phyloP scores from a whole-genome alignment of 148 eudicot genomes.

The Silene latifolia region DNA sequence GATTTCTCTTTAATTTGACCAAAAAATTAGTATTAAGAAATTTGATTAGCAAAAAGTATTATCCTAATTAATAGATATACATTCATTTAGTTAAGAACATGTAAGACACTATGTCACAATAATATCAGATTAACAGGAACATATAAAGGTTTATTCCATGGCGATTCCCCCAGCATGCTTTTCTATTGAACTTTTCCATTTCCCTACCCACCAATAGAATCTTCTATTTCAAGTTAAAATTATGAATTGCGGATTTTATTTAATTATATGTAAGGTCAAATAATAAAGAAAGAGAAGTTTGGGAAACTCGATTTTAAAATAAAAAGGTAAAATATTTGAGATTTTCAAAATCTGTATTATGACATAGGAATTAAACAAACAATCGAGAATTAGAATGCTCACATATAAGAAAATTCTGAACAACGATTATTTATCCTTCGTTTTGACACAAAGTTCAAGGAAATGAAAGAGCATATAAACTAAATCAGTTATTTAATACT shows the following conservation, averaged over 20 bases:
- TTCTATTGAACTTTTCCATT: slow-evolving; percentile 17
- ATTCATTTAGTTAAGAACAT: slow-evolving; percentile 26
- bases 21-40: slow-evolving; percentile 13
- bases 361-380: too few relatives aligned
- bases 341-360: too few relatives aligned
- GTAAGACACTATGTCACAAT: slow-evolving; percentile 31
- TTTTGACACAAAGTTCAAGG: too few relatives aligned
- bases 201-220: slow-evolving; percentile 9
- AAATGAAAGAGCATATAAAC: too few relatives aligned
- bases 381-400: too few relatives aligned
- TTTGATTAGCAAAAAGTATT: slow-evolving; percentile 11
- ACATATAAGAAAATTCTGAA: too few relatives aligned
- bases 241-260: neutral
- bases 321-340: too few relatives aligned
- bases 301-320: too few relatives aligned
- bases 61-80: slow-evolving; percentile 2
- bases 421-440: too few relatives aligned
- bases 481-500: too few relatives aligned
- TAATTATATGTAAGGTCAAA: slow-evolving; percentile 14
- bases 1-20: slow-evolving; percentile 18
- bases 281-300: neutral
- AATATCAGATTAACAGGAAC: slow-evolving; percentile 10
- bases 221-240: slow-evolving; percentile 1
- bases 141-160: slow-evolving; percentile 36
- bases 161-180: slow-evolving; percentile 21